Percentiles rank a stretch among this genome's conserved stretches.
Evolutionary conservation across 352 stramenopile genomes (phyloP).

Genomic region (Globisporangium alternatum): DNA sequence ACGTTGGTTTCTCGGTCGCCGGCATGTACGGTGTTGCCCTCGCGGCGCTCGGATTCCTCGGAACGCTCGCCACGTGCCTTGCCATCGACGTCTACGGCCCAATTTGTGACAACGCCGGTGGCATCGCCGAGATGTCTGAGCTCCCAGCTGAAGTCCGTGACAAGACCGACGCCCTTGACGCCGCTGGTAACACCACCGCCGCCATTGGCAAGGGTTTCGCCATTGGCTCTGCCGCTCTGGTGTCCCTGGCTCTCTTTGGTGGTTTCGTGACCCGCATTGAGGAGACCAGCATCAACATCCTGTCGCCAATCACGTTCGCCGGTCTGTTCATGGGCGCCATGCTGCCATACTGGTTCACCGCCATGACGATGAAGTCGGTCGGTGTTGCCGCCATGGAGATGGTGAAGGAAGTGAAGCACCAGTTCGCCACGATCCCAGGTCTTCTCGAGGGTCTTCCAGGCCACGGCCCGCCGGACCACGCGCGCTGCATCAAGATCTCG

Average conservation of each 20-base stretch:
- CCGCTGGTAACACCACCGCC: slow-evolving; percentile 98
- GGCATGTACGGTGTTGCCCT: slow-evolving; percentile 98
- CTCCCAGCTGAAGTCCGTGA: slow-evolving; percentile 95
- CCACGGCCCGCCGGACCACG: slow-evolving; percentile 84
- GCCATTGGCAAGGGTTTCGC: slow-evolving; percentile 99
- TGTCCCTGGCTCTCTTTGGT: slow-evolving; percentile 98
- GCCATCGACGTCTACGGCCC: slow-evolving; percentile 99
- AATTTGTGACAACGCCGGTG: slow-evolving; percentile 99
- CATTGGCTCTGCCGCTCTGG: slow-evolving; percentile 98
- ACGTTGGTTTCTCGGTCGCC: slow-evolving; percentile 95
- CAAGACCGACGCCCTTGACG: slow-evolving; percentile 99
- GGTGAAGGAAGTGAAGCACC: slow-evolving; percentile 99
- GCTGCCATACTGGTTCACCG: slow-evolving; percentile 99
- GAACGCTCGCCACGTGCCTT: slow-evolving; percentile 97
- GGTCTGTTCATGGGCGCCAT: slow-evolving; percentile 99
- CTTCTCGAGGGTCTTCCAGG: slow-evolving; percentile 93
- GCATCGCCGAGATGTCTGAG: slow-evolving; percentile 99
- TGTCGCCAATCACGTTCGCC: slow-evolving; percentile 97
- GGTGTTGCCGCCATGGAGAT: slow-evolving; percentile 98
- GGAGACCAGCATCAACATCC: slow-evolving; percentile 95
- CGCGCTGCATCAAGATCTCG: slow-evolving; percentile 98
- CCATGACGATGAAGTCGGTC: slow-evolving; percentile 99
- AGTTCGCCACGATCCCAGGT: slow-evolving; percentile 99
- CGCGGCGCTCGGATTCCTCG: slow-evolving; percentile 98
- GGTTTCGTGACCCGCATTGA: slow-evolving; percentile 98